These are phyloP conservation scores for Melastoma candidum DNA, from an alignment of 441 rosid species.

Conservation along the genomic window DNA sequence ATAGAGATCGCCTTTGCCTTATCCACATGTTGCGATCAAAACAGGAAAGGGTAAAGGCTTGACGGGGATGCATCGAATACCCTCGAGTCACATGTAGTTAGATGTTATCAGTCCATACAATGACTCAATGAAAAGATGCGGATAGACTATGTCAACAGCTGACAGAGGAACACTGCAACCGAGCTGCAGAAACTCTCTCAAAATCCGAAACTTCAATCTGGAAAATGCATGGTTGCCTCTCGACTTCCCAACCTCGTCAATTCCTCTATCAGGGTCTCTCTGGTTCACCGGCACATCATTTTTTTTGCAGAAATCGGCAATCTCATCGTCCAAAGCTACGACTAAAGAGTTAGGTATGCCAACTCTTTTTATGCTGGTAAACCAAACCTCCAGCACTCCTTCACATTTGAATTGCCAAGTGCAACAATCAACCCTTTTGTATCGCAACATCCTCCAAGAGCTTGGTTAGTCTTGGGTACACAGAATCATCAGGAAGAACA, in stretches of 20 bases:
- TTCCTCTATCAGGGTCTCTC: constrained; percentile 7
- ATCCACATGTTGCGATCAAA: too few species aligned
- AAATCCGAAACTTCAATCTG: constrained; percentile 12
- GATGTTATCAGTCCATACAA: too few species aligned
- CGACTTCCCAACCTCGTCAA: constrained; percentile 5
- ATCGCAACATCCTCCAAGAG: constrained; percentile 9
- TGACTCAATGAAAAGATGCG: not conserved
- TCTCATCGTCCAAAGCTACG: constrained; percentile 12
- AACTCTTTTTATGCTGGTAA: constrained; percentile 10
- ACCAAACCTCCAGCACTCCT: constrained; percentile 14
- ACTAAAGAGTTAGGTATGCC: constrained; percentile 13
- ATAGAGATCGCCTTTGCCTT: too few species aligned
- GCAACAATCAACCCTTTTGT: constrained; percentile 11
- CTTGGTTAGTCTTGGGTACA: constrained; percentile 13
- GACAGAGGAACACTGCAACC: constrained; percentile 14
- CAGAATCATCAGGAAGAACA: constrained; percentile 10
- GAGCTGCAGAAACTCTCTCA: constrained; percentile 15
- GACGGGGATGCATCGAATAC: too few species aligned
- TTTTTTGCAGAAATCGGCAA: constrained; percentile 5
- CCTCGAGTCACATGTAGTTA: too few species aligned
- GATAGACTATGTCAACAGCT: constrained; percentile 11
- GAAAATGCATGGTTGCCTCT: constrained; percentile 10
- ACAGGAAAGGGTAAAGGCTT: too few species aligned
- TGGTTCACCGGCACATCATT: constrained; percentile 11
- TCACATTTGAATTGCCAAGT: constrained; percentile 10